Percentiles rank a stretch among this genome's conserved stretches.
These are phyloP conservation scores for Trametes versicolor DNA, from an alignment of 1,284 basidiomycete genomes.

Conservation along the genomic window DNA sequence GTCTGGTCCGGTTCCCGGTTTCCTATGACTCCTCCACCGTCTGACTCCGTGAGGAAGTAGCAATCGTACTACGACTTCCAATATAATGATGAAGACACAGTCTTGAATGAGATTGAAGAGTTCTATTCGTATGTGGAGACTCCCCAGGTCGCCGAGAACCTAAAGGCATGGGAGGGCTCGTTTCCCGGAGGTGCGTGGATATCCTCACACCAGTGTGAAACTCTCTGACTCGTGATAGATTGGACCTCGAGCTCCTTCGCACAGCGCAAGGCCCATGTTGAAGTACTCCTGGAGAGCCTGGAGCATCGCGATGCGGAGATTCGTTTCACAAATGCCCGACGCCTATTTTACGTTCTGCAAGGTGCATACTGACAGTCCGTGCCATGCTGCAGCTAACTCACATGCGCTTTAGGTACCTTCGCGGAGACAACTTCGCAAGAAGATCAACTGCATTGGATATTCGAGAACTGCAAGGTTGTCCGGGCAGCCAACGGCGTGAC, in stretches of 20 bases:
- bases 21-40: slow-evolving; percentile 11
- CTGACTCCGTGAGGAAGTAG: slow-evolving; percentile 53
- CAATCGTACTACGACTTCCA: slow-evolving; percentile 89
- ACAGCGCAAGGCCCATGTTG: slow-evolving; percentile 77
- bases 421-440: slow-evolving; percentile 91
- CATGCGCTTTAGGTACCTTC: slow-evolving; percentile 77
- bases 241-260: slow-evolving; percentile 79
- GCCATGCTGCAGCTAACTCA: slow-evolving; percentile 8
- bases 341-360: slow-evolving; percentile 91
- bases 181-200: slow-evolving; percentile 72
- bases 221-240: slow-evolving; percentile 55
- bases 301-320: slow-evolving; percentile 88
- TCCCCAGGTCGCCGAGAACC: slow-evolving; percentile 88
- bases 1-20: slow-evolving; percentile 48
- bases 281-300: slow-evolving; percentile 84
- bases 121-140: slow-evolving; percentile 99
- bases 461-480: slow-evolving; percentile 92
- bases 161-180: slow-evolving; percentile 88
- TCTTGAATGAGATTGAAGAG: slow-evolving; percentile 97
- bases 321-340: slow-evolving; percentile 87
- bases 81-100: slow-evolving; percentile 95
- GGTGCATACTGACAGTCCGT: slow-evolving; percentile 56
- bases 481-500: slow-evolving; percentile 87
- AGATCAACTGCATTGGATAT: slow-evolving; percentile 96
- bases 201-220: slow-evolving; percentile 30